A percentile compares a stretch with the other conserved stretches of the same genome.
Evolutionary conservation across 805 yeast genomes (phyloP).

Genomic region (Ogataea methylovora): DNA sequence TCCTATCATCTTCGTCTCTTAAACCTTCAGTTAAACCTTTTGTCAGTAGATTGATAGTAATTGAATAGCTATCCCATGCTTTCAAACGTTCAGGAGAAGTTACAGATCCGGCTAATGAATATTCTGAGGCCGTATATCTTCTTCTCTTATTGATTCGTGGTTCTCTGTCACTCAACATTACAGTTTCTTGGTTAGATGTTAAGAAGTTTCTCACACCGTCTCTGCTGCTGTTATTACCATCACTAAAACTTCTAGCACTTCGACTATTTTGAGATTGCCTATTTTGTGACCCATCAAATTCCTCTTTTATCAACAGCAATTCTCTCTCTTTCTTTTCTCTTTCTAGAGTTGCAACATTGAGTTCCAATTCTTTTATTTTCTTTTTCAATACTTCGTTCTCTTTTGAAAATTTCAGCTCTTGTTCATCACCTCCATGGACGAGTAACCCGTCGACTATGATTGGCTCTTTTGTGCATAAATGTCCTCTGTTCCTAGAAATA

Average conservation of each 20-base stretch:
- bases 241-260: no score
- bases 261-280: no score
- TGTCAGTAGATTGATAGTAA: conserved; percentile 15
- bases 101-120: no score
- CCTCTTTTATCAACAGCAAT: no score
- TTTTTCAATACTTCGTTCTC: conserved; percentile 21
- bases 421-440: conserved; percentile 14
- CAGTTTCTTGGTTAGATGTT: no score
- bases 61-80: conserved; percentile 20
- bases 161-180: no score
- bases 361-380: conserved; percentile 19
- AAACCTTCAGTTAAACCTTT: conserved; percentile 18
- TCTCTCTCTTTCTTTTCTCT: not conserved
- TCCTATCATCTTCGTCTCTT: conserved; percentile 14
- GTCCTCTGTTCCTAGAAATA: conserved; percentile 22
- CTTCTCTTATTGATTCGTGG: no score
- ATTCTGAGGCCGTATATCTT: no score
- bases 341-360: conserved; percentile 10
- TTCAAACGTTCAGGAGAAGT: no score
- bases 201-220: no score
- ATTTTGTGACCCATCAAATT: no score
- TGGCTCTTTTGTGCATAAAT: conserved; percentile 25
- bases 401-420: conserved; percentile 16
- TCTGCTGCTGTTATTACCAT: no score
- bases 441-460: conserved; percentile 26